Evolutionary conservation across 2,329 filamentous ascomycete species (phyloP).

Genomic region (Calonectria pseudoreteaudii): DNA sequence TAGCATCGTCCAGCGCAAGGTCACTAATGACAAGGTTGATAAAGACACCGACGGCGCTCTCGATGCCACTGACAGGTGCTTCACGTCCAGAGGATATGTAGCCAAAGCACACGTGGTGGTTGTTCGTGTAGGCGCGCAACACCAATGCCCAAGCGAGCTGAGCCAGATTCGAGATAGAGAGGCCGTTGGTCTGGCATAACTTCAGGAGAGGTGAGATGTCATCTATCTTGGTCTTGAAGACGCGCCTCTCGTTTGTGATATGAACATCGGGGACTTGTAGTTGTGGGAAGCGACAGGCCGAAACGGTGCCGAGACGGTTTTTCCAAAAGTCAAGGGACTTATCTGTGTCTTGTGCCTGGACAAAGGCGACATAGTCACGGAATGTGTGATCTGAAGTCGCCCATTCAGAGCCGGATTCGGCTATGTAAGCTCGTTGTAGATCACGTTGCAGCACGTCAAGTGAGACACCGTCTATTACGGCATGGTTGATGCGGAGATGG

Average conservation of each 20-base stretch:
- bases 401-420: background rate
- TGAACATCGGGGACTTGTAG: background rate
- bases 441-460: conserved; percentile 1
- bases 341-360: background rate
- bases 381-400: background rate
- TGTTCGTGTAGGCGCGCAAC: background rate
- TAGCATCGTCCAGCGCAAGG: conserved; percentile 3
- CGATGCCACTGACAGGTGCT: too few relatives aligned
- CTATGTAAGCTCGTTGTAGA: background rate
- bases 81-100: too few relatives aligned
- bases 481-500: conserved; percentile 15
- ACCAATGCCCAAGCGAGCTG: conserved; percentile 13
- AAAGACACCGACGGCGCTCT: background rate
- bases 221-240: background rate
- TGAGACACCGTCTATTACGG: conserved; percentile 13
- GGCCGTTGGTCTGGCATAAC: background rate
- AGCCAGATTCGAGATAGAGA: conserved; percentile 4
- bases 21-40: conserved; percentile 5
- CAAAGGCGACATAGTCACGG: background rate
- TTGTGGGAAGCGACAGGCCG: background rate
- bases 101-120: too few relatives aligned
- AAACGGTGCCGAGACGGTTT: background rate
- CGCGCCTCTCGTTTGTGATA: background rate
- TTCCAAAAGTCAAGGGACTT: conserved; percentile 1
- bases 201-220: background rate